Percentiles rank a stretch among this genome's conserved stretches.
Conservation (phyloP, 495 filamentous ascomycete genomes). For the Daldinia bambusicola region DNA sequence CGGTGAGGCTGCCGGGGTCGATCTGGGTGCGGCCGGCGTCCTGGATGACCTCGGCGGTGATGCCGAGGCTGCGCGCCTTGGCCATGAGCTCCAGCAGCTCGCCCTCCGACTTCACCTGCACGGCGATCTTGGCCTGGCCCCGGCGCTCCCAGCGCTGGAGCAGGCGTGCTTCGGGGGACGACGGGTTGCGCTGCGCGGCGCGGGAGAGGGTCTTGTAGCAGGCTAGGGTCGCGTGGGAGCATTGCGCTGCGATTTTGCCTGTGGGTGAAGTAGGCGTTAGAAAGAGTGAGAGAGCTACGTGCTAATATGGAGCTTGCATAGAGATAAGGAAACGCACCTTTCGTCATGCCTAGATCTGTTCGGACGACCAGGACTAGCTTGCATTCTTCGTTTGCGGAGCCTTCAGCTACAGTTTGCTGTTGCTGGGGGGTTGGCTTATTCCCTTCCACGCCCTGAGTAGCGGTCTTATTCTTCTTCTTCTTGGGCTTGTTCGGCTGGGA, state of each 20-base stretch:
- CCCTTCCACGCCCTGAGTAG: no score
- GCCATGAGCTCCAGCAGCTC: constrained; percentile 81
- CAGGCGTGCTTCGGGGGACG: constrained; percentile 67
- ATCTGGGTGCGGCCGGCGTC: constrained; percentile 99
- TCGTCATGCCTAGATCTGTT: constrained; percentile 95
- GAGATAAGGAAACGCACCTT: constrained; percentile 66
- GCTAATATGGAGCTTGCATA: no score
- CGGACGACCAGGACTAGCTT: constrained; percentile 93
- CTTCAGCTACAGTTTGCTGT: constrained; percentile 45
- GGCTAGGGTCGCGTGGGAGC: constrained; percentile 93
- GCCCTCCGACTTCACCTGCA: constrained; percentile 86
- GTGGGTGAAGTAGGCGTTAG: constrained; percentile 1
- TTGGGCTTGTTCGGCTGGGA: constrained; percentile 26
- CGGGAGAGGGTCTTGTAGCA: constrained; percentile 87
- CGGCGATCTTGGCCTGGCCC: constrained; percentile 91
- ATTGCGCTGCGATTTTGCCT: constrained; percentile 99
- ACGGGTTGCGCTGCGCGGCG: constrained; percentile 57
- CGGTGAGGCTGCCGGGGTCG: constrained; percentile 88
- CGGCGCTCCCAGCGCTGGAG: constrained; percentile 83
- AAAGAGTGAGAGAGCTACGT: no score
- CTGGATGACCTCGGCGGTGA: constrained; percentile 87
- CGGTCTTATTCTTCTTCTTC: constrained; percentile 22
- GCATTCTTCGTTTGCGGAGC: constrained; percentile 77
- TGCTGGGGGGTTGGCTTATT: no score
- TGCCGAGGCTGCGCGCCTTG: constrained; percentile 80